These are phyloP conservation scores for Suhomyces faveliae DNA, from an alignment of 805 yeast genomes.

Conservation along the genomic window DNA sequence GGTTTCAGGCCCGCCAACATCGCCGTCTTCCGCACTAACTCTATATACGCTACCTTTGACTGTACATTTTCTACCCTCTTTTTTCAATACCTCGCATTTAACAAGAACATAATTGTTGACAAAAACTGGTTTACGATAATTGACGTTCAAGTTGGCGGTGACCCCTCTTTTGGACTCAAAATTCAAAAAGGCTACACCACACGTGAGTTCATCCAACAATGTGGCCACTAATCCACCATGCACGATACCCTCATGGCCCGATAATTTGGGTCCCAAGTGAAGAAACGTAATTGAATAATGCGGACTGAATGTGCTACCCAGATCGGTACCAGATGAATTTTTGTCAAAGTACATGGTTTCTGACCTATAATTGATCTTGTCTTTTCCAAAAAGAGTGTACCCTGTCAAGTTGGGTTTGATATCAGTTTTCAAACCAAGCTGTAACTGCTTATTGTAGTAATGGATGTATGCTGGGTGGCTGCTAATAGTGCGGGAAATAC, in stretches of 20 bases:
- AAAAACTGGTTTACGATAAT: conserved; percentile 37
- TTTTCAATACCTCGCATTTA: conserved; percentile 31
- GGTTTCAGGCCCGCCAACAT: conserved; percentile 10
- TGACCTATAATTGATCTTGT: conserved; percentile 34
- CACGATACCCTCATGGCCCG: conserved; percentile 42
- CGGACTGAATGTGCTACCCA: conserved; percentile 10
- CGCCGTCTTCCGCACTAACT: conserved; percentile 19
- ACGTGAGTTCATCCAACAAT: conserved; percentile 41
- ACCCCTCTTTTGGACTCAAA: conserved; percentile 40
- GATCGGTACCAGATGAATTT: conserved; percentile 8
- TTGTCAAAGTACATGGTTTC: conserved; percentile 27
- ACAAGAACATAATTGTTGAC: conserved; percentile 32
- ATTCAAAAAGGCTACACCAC: conserved; percentile 43
- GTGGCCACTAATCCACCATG: conserved; percentile 47
- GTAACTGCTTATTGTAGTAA: not conserved
- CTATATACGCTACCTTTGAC: conserved; percentile 35
- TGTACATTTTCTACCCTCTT: conserved; percentile 40
- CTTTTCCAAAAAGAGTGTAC: conserved; percentile 31
- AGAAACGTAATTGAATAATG: conserved; percentile 34
- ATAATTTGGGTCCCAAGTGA: conserved; percentile 35
- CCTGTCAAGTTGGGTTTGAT: conserved; percentile 39
- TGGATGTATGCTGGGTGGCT: conserved; percentile 2
- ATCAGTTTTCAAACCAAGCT: conserved; percentile 18
- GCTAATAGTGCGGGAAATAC: not conserved
- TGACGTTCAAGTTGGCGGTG: conserved; percentile 44